Base-by-base conservation (phyloP, 2,329 filamentous ascomycete genomes). In the Blastomyces parvus region DNA sequence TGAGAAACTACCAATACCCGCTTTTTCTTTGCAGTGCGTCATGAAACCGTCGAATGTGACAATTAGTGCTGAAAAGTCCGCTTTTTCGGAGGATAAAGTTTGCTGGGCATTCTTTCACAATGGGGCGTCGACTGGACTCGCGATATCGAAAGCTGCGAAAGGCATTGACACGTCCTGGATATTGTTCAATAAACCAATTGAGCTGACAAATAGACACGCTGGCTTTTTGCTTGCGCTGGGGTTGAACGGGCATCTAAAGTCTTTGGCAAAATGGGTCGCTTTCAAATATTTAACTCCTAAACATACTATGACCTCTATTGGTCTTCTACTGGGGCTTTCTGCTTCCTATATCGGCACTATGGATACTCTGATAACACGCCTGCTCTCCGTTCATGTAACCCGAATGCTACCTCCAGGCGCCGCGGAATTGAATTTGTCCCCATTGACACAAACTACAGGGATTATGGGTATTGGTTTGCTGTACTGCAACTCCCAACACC, bases 251-350 rank as follows among this genome's bases (percentile, higher is more conserved):
- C 95, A 99, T 76, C 80, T 99, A n/a, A 94, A 90, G 69, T 88
- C 86, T 8, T 84, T 99, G 36, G 94, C 94, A 2, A 97, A 97
- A 78, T 99, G 94, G 93, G 88, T 99, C 53, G 93, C 92, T 9
- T 99, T 97, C 83, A 97, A 97, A 72, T 99, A 99, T 69, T 80
- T 99, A n/a, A 99, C 94, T 0, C 93, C 94, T 1, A 99, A 99
- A 72, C 95, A 99, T 75, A 96, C 92, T 33, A 99, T 99, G 94
- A 97, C 94, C 30, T 97, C 94, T 0, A 93, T 99, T 62, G 94
- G 94, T 11, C 81, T 99, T n/a, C 82, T 99, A 2, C 81, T 99
- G 0, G 94, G 94, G 0, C 81, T 99, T 22, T 92, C 94, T 9
- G 94, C 90, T 33, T 97, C 94, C 0, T 96, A 96, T 72, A 82